phyloP scores from a whole-genome alignment of 768 basidiomycete genomes.

The Lactifluus volemus region DNA sequence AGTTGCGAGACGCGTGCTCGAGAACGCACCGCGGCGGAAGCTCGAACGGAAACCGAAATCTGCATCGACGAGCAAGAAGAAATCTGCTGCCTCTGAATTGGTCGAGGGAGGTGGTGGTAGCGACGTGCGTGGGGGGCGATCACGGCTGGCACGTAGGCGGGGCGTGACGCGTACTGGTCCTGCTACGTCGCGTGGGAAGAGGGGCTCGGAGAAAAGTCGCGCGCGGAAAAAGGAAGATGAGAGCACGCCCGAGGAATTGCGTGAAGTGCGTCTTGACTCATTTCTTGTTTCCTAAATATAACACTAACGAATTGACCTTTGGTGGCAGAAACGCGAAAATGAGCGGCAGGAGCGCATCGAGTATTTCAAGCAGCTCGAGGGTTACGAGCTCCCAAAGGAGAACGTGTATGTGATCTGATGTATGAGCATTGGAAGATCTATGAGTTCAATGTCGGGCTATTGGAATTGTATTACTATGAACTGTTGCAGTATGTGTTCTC shows the following conservation, averaged over 20 bases:
- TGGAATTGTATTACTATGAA: background rate
- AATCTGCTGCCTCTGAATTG: background rate
- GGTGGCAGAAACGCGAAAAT: conserved; percentile 10
- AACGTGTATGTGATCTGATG: conserved; percentile 20
- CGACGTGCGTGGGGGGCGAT: background rate
- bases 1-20: conserved; percentile 8
- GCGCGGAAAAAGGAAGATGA: conserved; percentile 14
- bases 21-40: conserved; percentile 7
- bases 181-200: background rate
- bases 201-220: conserved; percentile 2
- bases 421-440: conserved; percentile 2
- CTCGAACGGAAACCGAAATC: background rate
- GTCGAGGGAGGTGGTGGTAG: background rate
- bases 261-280: conserved; percentile 9
- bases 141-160: background rate
- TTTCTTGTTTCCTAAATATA: background rate
- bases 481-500: background rate
- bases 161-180: background rate
- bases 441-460: background rate
- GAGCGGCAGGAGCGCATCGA: conserved; percentile 16
- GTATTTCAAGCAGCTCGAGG: conserved; percentile 20
- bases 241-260: conserved; percentile 19
- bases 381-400: conserved; percentile 17
- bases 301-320: background rate
- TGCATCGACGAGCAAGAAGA: background rate